Percentiles rank a stretch among this genome's conserved stretches.
Evolutionary conservation across 2,329 filamentous ascomycete genomes (phyloP).

Genomic region (Aspergillus amoenus): DNA sequence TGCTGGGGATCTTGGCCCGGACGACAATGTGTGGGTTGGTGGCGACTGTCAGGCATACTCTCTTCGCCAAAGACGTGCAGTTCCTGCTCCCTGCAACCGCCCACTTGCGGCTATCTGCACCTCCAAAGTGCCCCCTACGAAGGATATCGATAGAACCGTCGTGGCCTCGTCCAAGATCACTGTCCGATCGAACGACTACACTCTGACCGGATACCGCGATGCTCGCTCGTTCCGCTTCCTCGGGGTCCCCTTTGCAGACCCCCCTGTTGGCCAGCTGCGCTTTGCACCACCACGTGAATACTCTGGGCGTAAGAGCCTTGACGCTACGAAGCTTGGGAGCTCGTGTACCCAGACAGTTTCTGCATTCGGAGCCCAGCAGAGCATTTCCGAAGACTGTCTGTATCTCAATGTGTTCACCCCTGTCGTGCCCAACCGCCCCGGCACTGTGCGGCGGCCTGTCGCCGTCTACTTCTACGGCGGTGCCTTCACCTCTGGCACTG

Average conservation of each 20-base stretch:
- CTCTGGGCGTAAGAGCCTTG: conserved; percentile 25
- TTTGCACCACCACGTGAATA: conserved; percentile 40
- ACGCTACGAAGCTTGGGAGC: conserved; percentile 26
- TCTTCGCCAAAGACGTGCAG: conserved; percentile 3
- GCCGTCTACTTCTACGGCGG: conserved; percentile 38
- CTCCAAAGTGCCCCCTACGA: conserved; percentile 21
- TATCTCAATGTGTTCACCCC: conserved; percentile 38
- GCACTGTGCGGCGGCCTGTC: conserved; percentile 18
- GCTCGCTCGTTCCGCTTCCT: conserved; percentile 40
- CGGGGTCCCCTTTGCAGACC: conserved; percentile 50
- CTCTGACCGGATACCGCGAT: conserved; percentile 27
- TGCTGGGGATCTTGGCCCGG: conserved; percentile 8
- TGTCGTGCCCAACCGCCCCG: conserved; percentile 21
- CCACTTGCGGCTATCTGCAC: conserved; percentile 23
- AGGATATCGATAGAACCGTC: conserved; percentile 14
- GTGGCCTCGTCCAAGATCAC: conserved; percentile 21
- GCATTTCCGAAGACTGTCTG: conserved; percentile 35
- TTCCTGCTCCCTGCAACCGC: conserved; percentile 14
- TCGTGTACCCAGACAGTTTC: conserved; percentile 23
- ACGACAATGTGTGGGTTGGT: conserved; percentile 20
- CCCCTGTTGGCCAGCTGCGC: conserved; percentile 45
- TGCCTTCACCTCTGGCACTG: conserved; percentile 27
- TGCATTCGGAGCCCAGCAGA: conserved; percentile 3
- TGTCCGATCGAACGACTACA: conserved; percentile 17
- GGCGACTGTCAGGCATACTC: conserved; percentile 22